Base-by-base conservation (phyloP, 305 asterid genomes). In the Fraxinus velutina region DNA sequence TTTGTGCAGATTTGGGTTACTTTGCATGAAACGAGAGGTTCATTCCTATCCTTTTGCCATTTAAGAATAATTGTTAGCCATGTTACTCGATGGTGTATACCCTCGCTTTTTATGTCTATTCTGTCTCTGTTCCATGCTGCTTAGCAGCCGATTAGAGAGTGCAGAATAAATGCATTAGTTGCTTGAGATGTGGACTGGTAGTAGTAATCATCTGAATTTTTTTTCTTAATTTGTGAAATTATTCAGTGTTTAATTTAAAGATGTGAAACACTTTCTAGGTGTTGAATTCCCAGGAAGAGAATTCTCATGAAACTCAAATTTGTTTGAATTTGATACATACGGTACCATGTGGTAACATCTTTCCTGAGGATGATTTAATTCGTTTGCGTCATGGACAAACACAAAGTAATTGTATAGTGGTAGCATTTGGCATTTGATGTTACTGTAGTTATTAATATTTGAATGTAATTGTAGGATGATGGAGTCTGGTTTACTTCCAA, bases 401-500 rank as follows among this genome's bases (percentile, higher is more conserved):
- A 57, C 29, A 19, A 55, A 50, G 27, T 57, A 57, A 57, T 57
- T 19, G 10, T 57, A 19, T 5, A 0, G 73, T 66, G 2, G 13
- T 66, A 27, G 34, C 9, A 66, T 66, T 22, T 21, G 30, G 71
- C 71, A 60, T 21, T 60, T 60, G 71, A 19, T 60, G 71, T 21
- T 19, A 60, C 29, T 60, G 12, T 19, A 17, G 24, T 60, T 19
- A 9, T 1, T 19, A 22, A 60, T 19, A 64, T 64, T 10, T 66
- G n/a, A 36, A 64, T 29, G 73, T 73, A 21, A 33, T 17, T 78
- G 39, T 84, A 94, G 98, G 98, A 88, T 93, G 97, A 93, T 94
- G 98, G 98, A 94, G 83, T 90, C 87, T 0, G 98, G 98, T 64
- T 89, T 92, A 89, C 97, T 93, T 47, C 85, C 95, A 13, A 87